Conservation (phyloP, 2,329 filamentous ascomycete genomes). For the Thelonectria discophora region DNA sequence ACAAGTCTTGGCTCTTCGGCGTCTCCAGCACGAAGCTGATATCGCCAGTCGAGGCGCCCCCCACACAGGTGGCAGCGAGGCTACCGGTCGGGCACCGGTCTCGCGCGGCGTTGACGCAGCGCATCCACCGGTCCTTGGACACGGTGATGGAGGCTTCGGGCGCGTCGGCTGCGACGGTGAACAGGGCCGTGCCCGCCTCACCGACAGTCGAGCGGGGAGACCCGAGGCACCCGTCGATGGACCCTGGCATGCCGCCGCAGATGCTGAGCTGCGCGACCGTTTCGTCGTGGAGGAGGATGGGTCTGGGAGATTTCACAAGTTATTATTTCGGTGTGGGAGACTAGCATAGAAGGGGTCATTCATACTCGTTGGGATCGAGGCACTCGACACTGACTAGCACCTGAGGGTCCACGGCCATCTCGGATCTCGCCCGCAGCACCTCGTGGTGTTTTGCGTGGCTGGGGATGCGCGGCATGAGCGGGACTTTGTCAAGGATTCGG, state of each 20-base stretch:
- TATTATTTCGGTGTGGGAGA: not conserved
- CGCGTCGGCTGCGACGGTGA: slow-evolving; percentile 54
- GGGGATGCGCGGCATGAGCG: slow-evolving; percentile 46
- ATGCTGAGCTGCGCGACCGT: slow-evolving; percentile 58
- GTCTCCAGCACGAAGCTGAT: slow-evolving; percentile 52
- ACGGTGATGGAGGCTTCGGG: slow-evolving; percentile 61
- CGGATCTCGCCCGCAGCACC: slow-evolving; percentile 53
- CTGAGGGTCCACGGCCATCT: slow-evolving; percentile 51
- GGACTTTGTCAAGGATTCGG: slow-evolving; percentile 32
- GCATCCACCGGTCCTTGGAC: slow-evolving; percentile 62
- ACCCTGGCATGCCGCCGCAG: slow-evolving; percentile 61
- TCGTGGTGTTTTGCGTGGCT: slow-evolving; percentile 56
- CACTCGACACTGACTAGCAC: slow-evolving; percentile 53
- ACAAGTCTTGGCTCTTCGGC: slow-evolving; percentile 20
- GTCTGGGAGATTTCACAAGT: slow-evolving; percentile 35
- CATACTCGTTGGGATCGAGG: slow-evolving; percentile 52
- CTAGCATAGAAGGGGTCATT: not conserved
- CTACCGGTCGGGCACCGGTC: slow-evolving; percentile 61
- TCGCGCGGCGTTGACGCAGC: slow-evolving; percentile 62
- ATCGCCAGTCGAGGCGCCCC: slow-evolving; percentile 57
- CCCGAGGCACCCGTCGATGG: slow-evolving; percentile 54
- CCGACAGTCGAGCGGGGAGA: slow-evolving; percentile 55
- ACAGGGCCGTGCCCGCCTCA: slow-evolving; percentile 57
- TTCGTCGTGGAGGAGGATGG: slow-evolving; percentile 59
- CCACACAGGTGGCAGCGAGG: slow-evolving; percentile 56